Conservation (phyloP, 2,329 filamentous ascomycete genomes). For the Alternaria brassicicola region DNA sequence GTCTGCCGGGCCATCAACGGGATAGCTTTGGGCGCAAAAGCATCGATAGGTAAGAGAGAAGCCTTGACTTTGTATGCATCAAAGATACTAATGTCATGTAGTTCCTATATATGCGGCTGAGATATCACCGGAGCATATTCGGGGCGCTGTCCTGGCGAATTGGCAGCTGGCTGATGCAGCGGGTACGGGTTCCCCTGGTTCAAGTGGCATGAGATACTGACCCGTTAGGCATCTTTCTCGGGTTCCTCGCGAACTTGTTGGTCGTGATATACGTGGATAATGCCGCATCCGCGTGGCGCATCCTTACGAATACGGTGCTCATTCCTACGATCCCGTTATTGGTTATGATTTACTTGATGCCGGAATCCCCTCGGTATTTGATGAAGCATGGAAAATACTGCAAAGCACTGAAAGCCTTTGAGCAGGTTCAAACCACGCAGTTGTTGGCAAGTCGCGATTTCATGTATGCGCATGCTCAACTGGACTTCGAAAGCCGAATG, state of each 20-base stretch:
- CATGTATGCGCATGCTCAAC: constrained; percentile 32
- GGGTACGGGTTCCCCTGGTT: constrained; percentile 4
- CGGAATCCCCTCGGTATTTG: constrained; percentile 24
- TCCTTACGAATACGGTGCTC: constrained; percentile 28
- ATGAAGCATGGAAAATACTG: constrained; percentile 32
- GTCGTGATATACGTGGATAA: constrained; percentile 18
- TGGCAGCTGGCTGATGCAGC: constrained; percentile 32
- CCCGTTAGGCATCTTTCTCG: constrained; percentile 25
- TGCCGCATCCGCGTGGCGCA: constrained; percentile 16
- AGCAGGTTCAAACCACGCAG: constrained; percentile 24
- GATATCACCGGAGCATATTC: constrained; percentile 28
- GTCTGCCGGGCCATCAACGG: constrained; percentile 29
- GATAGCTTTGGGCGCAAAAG: constrained; percentile 28
- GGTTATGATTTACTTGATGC: constrained; percentile 31
- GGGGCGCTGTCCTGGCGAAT: constrained; percentile 28
- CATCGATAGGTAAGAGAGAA: constrained; percentile 20
- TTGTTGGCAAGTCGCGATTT: constrained; percentile 28
- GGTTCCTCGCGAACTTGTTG: constrained; percentile 24
- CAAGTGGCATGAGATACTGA: neutral
- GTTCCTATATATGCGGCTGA: constrained; percentile 32
- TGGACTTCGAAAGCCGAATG: constrained; percentile 28
- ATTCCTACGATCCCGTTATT: constrained; percentile 28
- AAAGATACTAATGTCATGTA: neutral
- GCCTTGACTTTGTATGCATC: neutral
- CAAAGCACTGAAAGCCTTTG: constrained; percentile 26